These are phyloP conservation scores for Neodidymelliopsis sp. DNA, from an alignment of 2,329 filamentous ascomycete species.

Conservation along the genomic window DNA sequence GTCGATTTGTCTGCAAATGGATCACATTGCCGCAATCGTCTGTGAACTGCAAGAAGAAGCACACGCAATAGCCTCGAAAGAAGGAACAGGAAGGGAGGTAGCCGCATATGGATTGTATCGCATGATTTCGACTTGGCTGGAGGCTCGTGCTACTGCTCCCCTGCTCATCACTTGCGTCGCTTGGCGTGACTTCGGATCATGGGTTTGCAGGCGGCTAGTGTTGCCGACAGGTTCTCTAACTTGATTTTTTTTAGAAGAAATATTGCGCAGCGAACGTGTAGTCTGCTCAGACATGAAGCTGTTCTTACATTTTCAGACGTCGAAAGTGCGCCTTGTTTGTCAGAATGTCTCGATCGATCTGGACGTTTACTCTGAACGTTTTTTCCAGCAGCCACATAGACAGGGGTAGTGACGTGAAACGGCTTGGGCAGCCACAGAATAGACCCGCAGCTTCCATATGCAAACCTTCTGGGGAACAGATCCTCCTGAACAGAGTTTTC, in stretches of 20 bases:
- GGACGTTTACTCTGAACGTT: slow-evolving; percentile 2
- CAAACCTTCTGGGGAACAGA: background rate
- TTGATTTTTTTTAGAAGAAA: background rate
- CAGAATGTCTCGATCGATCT: background rate
- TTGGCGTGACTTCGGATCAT: slow-evolving; percentile 40
- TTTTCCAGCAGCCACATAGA: slow-evolving; percentile 19
- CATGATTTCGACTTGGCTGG: slow-evolving; percentile 27
- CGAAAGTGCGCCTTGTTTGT: background rate
- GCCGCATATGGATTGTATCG: slow-evolving; percentile 26
- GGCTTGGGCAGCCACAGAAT: slow-evolving; percentile 17
- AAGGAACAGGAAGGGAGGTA: slow-evolving; percentile 30
- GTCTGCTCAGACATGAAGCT: no score
- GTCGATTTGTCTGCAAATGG: slow-evolving; percentile 23
- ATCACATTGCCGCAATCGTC: slow-evolving; percentile 16
- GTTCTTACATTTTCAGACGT: no score
- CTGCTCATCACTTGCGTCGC: slow-evolving; percentile 33
- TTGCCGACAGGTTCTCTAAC: slow-evolving; percentile 9
- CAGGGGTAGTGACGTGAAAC: slow-evolving; percentile 25
- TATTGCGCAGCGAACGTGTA: no score
- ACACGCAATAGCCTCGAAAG: slow-evolving; percentile 15
- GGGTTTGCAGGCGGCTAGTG: slow-evolving; percentile 32
- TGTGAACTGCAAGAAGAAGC: slow-evolving; percentile 22
- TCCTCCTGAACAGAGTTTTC: background rate
- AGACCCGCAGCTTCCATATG: slow-evolving; percentile 1
- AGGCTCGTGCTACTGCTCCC: slow-evolving; percentile 27